Base-by-base conservation (phyloP, 208 protist species). In the Vickermania spadyakhi region DNA sequence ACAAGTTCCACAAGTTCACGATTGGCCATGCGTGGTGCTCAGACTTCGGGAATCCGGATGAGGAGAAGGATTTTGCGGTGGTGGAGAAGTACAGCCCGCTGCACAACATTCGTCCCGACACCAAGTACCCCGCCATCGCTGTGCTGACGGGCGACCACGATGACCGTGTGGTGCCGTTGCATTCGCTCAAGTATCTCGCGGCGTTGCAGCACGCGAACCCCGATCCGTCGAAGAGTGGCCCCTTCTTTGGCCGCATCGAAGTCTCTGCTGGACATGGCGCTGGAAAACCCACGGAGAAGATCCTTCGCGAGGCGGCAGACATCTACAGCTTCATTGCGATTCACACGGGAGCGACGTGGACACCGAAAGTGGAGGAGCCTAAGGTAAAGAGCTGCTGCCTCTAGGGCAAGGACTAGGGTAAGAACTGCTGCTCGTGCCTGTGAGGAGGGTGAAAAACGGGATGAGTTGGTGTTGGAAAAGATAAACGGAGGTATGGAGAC, bases 1-100 rank as follows among this genome's bases (percentile, higher is more conserved):
- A 82, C 68, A 92, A 94, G 69, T 98, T 96, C 69, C 91, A 98
- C 77, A 96, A 96, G 70, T 97, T 98, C 62, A 96, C 93, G 53
- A 96, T 97, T 70, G 96, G 96, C 29, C 81, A 90, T 36, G 83
- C 82, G 5, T 97, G 94, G 91, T 96, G 71, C 60, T 91, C 85
- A 7, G 93, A 97, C 68, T 98, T 96, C 72, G 93, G 94, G 58
- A 60, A 96, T 69, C 88, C 93, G 26, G 93, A 97, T 58, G 77
- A 91, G 26, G 70, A 81, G 45, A 77, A 93, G 52, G 90, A 98
- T 74, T 98, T 98, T 56, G 75, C 87, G 45, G 82, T 88, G 28
- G 23, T 98, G 42, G 80, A 91, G 68, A 86, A 87, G 72, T 98
- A 97, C 75, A 97, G 90, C 52, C 97, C 97, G 2, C 25, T 98